phyloP scores from a whole-genome alignment of 495 filamentous ascomycete species.

The Hypoxylon lienhwacheense region DNA sequence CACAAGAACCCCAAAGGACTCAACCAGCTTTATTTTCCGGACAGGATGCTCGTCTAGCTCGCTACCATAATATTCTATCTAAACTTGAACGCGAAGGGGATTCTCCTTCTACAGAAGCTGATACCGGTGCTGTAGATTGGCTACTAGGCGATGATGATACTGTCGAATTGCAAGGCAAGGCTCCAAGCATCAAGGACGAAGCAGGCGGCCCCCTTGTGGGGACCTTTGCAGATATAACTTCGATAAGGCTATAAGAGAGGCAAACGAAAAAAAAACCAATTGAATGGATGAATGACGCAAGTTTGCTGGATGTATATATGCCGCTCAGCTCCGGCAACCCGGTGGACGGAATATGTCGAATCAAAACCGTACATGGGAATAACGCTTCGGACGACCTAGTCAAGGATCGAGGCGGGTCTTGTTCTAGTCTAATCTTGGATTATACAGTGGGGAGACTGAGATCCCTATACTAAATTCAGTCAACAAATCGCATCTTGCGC shows the following conservation, averaged over 20 bases:
- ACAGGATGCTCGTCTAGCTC: slow-evolving; percentile 50
- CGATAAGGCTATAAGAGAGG: slow-evolving; percentile 43
- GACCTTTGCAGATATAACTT: slow-evolving; percentile 54
- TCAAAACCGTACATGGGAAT: slow-evolving; percentile 14
- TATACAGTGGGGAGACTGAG: slow-evolving; percentile 24
- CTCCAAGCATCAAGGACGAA: slow-evolving; percentile 48
- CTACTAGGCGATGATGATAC: slow-evolving; percentile 50
- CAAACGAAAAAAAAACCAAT: too few species aligned
- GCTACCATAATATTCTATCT: slow-evolving; percentile 56
- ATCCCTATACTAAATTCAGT: slow-evolving; percentile 42
- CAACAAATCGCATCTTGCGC: slow-evolving; percentile 24
- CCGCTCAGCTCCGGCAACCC: slow-evolving; percentile 6
- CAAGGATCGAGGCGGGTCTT: slow-evolving; percentile 20
- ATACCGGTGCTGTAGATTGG: slow-evolving; percentile 49
- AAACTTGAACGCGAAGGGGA: slow-evolving; percentile 51
- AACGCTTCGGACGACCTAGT: slow-evolving; percentile 9
- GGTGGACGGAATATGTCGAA: slow-evolving; percentile 7
- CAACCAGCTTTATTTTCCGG: slow-evolving; percentile 41
- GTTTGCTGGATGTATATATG: background rate
- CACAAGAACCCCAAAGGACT: slow-evolving; percentile 44
- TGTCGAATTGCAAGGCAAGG: slow-evolving; percentile 46
- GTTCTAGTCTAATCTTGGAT: slow-evolving; percentile 29
- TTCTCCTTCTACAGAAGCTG: slow-evolving; percentile 28
- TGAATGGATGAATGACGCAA: slow-evolving; percentile 17
- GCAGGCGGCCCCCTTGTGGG: slow-evolving; percentile 50